A percentile compares a stretch with the other conserved stretches of the same genome.
phyloP scores from a whole-genome alignment of 116 monocot genomes.

The Papilionanthe hybrid region DNA sequence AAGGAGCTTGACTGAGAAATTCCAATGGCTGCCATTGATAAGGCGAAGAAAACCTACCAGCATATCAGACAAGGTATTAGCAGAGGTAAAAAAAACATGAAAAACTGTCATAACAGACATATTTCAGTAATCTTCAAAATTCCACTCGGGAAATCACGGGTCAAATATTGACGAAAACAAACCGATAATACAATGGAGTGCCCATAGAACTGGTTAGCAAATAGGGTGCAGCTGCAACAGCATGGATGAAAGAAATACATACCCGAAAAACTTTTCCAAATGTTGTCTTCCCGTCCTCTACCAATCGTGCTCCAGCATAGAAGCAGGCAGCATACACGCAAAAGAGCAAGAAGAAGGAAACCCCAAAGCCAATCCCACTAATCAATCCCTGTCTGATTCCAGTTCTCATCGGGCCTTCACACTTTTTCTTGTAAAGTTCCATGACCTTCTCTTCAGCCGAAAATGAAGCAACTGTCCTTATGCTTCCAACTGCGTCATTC shows the following conservation, averaged over 20 bases:
- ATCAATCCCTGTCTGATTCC: slow-evolving; percentile 47
- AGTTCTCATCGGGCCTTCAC: slow-evolving; percentile 40
- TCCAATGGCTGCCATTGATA: slow-evolving; percentile 18
- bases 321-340: slow-evolving; percentile 40
- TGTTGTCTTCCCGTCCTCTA: slow-evolving; percentile 39
- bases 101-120: too few species aligned
- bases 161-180: too few species aligned
- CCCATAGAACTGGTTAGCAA: too few species aligned
- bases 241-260: slow-evolving; percentile 7
- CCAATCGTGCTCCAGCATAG: slow-evolving; percentile 49
- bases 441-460: slow-evolving; percentile 54
- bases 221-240: too few species aligned
- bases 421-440: slow-evolving; percentile 44
- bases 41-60: slow-evolving; percentile 27
- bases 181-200: too few species aligned
- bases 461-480: slow-evolving; percentile 60
- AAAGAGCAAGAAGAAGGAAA: slow-evolving; percentile 45
- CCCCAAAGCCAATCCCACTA: slow-evolving; percentile 53
- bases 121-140: too few species aligned
- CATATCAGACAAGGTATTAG: neutral
- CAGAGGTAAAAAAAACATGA: neutral
- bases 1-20: slow-evolving; percentile 30
- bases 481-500: slow-evolving; percentile 57
- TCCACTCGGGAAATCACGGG: too few species aligned
- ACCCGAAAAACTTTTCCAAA: slow-evolving; percentile 48